Evolutionary conservation across 805 yeast genomes (phyloP), one percentile per base, ranked within the genome.

Genomic region (Ogataea paraovalis): DNA sequence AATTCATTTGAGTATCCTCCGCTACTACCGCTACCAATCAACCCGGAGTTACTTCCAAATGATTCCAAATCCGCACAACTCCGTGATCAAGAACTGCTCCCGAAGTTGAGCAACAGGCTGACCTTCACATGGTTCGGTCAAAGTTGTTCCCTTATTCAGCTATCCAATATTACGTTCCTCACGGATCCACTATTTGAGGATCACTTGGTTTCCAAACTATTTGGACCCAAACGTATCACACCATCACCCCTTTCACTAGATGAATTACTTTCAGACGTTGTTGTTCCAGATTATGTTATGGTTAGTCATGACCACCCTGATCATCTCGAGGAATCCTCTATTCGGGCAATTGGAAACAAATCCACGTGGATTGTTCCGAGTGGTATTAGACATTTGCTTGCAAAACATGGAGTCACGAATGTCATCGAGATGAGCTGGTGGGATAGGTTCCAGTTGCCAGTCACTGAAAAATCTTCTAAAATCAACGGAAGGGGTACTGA

Each of bases 221-320:
- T 87, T 18, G 98, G 98, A 0, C 98, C 98, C 5, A 82, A 83
- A 60, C 73, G 98, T 54, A 78, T 91, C n/a, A 75, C 85, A 0
- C 81, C 83, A n/a, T 70, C 87, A 16, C 96, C 97, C 0, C 78
- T 88, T 66, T 52, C 70, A 13, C 61, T 86, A 10, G 74, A 75
- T 1, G 83, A 83, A 18, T 73, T 91, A 12, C 41, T 59, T 16
- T 45, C 47, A 3, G 39, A 49, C 13, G 55, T 40, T 5, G 44
- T 89, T 10, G 65, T 69, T 37, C 85, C 90, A 0, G 82, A 88
- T 52, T 79, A 83, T 47, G 82, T 89, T 1, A 61, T 92, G 19
- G 96, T 92, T 0, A 85, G 95, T 2, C 98, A 92, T 63, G 91
- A 92, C 61, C 98, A 92, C 60, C 98, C 97, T 1, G 98, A 92